Base-by-base conservation (phyloP, 306 rosid genomes). In the Mimosa pudica region DNA sequence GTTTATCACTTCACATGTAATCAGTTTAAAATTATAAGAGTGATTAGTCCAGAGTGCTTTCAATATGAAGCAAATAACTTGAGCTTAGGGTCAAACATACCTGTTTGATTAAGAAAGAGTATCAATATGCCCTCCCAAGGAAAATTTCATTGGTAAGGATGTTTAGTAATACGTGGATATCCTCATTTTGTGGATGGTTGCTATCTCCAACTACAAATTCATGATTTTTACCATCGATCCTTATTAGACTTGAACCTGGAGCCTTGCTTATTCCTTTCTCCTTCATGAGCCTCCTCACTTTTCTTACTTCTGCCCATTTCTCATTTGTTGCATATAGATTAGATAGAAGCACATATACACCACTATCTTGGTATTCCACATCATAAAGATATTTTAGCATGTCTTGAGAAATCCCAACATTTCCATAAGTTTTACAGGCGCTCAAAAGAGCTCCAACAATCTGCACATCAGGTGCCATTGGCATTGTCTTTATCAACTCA, bases 331-430 rank as follows among this genome's bases (percentile, higher is more conserved):
- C 97, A 79, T 84, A 86, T 36, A 89, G 80, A 88, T 94, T 90
- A 44, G 98, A 92, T 52, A 94, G 92, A 65, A 92, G 91, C 60
- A 92, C 98, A 30, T 84, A 94, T n/a, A 84, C 80, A 48, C 97
- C 97, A 72, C 95, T 91, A 81, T 91, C 93, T 76, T 78, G 84
- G 71, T 81, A 81, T 79, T 87, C 89, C 74, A 84, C 71, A 65
- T 86, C 85, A 68, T 71, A 80, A 41, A 93, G 87, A 73, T 74
- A 73, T 62, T 89, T 88, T 65, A 87, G 84, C 79, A 85, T 78
- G 67, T 82, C 84, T 55, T 64, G 86, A 65, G 97, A 84, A 81
- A 89, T 87, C 72, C 83, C 90, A 18, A 80, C 71, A 62, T 86
- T 80, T 75, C 89, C 91, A 64, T 76, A 78, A 64, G 90, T 82